Percentiles rank a stretch among this genome's conserved stretches.
Conservation (phyloP, 2,329 filamentous ascomycete species). For the Pyrenophora graminea region DNA sequence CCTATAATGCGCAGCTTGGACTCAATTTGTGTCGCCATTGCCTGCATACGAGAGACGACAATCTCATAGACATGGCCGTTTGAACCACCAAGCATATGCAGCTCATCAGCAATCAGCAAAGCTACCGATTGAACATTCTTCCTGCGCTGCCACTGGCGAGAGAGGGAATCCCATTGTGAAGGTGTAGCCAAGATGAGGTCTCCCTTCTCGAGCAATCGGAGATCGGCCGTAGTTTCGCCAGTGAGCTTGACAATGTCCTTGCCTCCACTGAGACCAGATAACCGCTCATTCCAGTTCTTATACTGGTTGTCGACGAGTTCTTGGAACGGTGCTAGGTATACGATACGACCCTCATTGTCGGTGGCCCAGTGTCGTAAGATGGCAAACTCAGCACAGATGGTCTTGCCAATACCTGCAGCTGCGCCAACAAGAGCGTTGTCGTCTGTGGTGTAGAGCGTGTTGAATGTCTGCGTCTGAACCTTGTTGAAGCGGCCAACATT, state of each 20-base stretch:
- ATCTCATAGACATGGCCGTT: constrained; percentile 92
- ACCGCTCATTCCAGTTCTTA: constrained; percentile 82
- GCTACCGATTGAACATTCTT: constrained; percentile 93
- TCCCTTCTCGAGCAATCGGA: constrained; percentile 83
- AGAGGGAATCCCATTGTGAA: constrained; percentile 92
- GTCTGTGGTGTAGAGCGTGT: constrained; percentile 85
- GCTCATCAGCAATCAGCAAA: constrained; percentile 91
- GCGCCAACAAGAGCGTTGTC: constrained; percentile 93
- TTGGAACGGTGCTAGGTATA: constrained; percentile 94
- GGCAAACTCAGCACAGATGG: constrained; percentile 93
- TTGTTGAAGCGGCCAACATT: constrained; percentile 92
- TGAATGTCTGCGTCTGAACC: constrained; percentile 96
- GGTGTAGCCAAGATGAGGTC: constrained; percentile 93
- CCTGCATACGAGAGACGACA: constrained; percentile 96
- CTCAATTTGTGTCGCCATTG: constrained; percentile 87
- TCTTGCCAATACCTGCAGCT: constrained; percentile 95
- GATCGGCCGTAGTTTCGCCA: constrained; percentile 86
- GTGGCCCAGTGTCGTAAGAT: constrained; percentile 85
- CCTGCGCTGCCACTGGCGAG: constrained; percentile 91
- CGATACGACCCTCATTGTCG: constrained; percentile 72
- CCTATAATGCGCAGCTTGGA: constrained; percentile 84
- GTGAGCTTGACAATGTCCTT: constrained; percentile 92
- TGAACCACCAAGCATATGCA: constrained; percentile 88
- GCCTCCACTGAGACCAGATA: constrained; percentile 73
- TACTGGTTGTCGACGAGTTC: constrained; percentile 83